Base-by-base conservation (phyloP, 345 rosid genomes). In the Noccaea caerulescens region DNA sequence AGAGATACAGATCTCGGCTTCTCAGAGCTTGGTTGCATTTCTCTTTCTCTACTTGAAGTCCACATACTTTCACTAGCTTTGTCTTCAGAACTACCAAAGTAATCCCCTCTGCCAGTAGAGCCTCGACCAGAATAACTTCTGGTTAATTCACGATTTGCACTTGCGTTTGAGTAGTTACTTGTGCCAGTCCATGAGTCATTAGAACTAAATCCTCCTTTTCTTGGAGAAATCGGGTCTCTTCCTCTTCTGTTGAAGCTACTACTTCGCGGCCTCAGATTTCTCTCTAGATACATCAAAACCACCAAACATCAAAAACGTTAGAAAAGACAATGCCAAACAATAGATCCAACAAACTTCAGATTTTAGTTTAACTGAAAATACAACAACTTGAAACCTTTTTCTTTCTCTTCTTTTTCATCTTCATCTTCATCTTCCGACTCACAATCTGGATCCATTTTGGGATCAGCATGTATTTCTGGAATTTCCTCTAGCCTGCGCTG, bases 361-460 rank as follows among this genome's bases (percentile, higher is more conserved):
- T 12, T 63, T 32, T 14, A 6, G 52, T 50, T 50, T 61, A 16
- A 9, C 6, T 55, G 16, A 11, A 63, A 53, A 23, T 23, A 43
- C 43, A 47, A 59, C 3, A 27, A 41, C 54, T 58, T 57, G 47
- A 49, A 43, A 88, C 99, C 99, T 86, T 83, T 87, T 71, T 77
- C 86, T 75, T 77, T 93, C 51, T 84, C 89, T 68, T 86, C 88
- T 38, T 80, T 70, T 67, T 85, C 88, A 12, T 54, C 85, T 71
- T 85, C 88, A 12, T 54, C 85, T 71, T 83, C 98, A 68, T 89
- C 97, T 55, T 95, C 99, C 36, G 97, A 90, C 66, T 90, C 96
- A 16, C 86, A 80, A 76, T 84, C 86, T 59, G 99, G 99, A 85
- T 95, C 99, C 99, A 95, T 95, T 42, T 92, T 92, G 47, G 98